Evolutionary conservation across 192 early-diverging fungal genomes (phyloP), one percentile per base, ranked within the genome.

Genomic region (Podila epicladia): DNA sequence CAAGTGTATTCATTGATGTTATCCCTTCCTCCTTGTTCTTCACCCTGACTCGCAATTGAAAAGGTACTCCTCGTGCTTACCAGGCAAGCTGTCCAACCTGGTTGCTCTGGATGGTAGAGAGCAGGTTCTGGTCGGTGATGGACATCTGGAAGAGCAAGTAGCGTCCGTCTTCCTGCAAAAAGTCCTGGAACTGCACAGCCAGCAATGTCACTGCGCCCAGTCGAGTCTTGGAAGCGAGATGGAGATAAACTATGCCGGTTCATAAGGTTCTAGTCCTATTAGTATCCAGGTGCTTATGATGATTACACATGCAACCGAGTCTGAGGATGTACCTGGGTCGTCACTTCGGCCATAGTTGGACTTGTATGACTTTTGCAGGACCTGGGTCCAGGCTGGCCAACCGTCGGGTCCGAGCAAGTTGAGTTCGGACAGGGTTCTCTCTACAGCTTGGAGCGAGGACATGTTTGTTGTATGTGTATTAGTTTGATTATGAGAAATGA

Each of bases 61-160:
- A n/a, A 58, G 24, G 58, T 31, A 55, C 5, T 53, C 9, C 9
- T 13, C 31, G 11, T 29, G 53, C 84, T 72, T 74, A 93, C 93
- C 93, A 94, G 53, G 82, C 83, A 29, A 94, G 41, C 71, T 90
- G 87, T 26, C 91, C 92, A 35, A 78, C 80, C 48, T 92, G 92
- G 57, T 86, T 85, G 20, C 85, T 74, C 71, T 94, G 93, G 28
- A 93, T 85, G 58, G 91, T 93, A 1, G 86, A 85, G 86, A 94
- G 92, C 32, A 94, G 75, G 37, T 89, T 86, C 53, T 89, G 82
- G 83, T 93, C 93, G 31, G 91, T 89, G 37, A 93, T 90, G 20
- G 93, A 89, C 38, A 88, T 84, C 22, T 89, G 73, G 64, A 94
- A 92, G 11, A 90, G 58, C 1, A 94, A 72, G 37, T 91, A 89